A percentile compares a stretch with the other conserved stretches of the same genome.
phyloP scores from a whole-genome alignment of 345 rosid genomes.

The Erysimum cheiranthoides region DNA sequence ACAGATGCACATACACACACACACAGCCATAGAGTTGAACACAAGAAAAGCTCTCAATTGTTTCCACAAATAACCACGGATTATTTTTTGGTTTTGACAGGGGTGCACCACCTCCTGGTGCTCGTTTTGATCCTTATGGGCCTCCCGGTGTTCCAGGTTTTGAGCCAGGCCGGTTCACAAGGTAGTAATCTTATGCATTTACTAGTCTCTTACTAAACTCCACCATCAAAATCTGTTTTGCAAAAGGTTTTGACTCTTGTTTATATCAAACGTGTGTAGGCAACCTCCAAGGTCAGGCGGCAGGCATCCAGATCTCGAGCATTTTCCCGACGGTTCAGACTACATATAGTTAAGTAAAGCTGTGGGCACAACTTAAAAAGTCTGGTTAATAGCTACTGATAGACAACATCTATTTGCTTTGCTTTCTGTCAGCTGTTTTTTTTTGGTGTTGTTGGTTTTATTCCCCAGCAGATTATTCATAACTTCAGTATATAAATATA shows the following conservation, averaged over 20 bases:
- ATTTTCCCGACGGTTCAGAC: conserved; percentile 59
- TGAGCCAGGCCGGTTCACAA: conserved; percentile 71
- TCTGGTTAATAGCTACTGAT: not conserved
- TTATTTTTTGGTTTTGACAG: conserved; percentile 47
- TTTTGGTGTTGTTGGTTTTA: not conserved
- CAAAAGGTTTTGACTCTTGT: conserved; percentile 21
- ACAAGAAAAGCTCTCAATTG: not conserved
- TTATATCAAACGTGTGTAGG: conserved; percentile 46
- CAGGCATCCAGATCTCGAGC: conserved; percentile 83
- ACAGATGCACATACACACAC: conserved; percentile 5
- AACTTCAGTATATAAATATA: conserved; percentile 21
- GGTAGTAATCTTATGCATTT: conserved; percentile 50
- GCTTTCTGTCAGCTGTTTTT: conserved; percentile 1
- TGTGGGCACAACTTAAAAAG: conserved; percentile 3
- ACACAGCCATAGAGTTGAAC: conserved; percentile 4
- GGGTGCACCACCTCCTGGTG: conserved; percentile 89
- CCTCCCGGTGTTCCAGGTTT: conserved; percentile 88
- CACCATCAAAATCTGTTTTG: not conserved
- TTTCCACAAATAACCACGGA: not conserved
- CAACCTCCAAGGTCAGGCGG: conserved; percentile 58
- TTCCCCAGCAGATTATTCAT: conserved; percentile 17
- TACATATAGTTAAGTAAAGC: conserved; percentile 50
- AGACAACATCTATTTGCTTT: conserved; percentile 4
- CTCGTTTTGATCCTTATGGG: conserved; percentile 92
- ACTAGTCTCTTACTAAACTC: not conserved